Evolutionary conservation across 495 filamentous ascomycete genomes (phyloP), one percentile per base, ranked within the genome.

Genomic region (Poronia punctata): DNA sequence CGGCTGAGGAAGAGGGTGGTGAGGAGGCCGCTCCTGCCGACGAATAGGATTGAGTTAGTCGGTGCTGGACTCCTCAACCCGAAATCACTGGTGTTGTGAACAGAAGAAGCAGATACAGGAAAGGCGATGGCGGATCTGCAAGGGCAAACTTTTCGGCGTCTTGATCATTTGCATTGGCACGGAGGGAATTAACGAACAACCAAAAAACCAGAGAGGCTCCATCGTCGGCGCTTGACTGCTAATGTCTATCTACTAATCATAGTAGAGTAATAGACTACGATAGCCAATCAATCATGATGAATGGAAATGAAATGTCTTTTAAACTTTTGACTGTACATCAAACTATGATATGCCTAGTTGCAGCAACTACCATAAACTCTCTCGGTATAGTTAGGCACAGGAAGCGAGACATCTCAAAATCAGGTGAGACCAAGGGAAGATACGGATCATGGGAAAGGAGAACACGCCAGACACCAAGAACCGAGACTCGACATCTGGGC

Each of bases 1-100:
- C 77, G 38, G 83, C 86, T 38, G 86, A 93, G 71, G 61, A 66
- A 32, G 73, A 59, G 53, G 68, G 55, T 39, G 74, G 69, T 61
- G 72, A 74, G 56, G 72, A 74, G 55, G 51, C 54, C 38, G 55
- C 57, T 42, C 59, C 62, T 20, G 71, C 66, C 43, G 73, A 76
- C 59, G 61, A 70, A 63, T 75, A 75, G 65, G 57, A 49, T 39
- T 57, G 52, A 54, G 48, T 50, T 41, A 48, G 55, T 51, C 52
- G 55, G 55, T 59, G 55, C 45, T 59, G 55, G 55, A 35, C 55
- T 49, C 46, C 52, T 59, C 55, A 49, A 59, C 25, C 37, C 22
- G 36, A 53, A 51, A 26, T 17, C 20, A 29, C 36, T 17, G 42
- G 45, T 27, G 44, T 20, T 38, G 33, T 17, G 16, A 25, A 19